Evolutionary conservation across 1,284 basidiomycete species (phyloP), one percentile per base, ranked within the genome.

Genomic region (Wolfiporia cocos): DNA sequence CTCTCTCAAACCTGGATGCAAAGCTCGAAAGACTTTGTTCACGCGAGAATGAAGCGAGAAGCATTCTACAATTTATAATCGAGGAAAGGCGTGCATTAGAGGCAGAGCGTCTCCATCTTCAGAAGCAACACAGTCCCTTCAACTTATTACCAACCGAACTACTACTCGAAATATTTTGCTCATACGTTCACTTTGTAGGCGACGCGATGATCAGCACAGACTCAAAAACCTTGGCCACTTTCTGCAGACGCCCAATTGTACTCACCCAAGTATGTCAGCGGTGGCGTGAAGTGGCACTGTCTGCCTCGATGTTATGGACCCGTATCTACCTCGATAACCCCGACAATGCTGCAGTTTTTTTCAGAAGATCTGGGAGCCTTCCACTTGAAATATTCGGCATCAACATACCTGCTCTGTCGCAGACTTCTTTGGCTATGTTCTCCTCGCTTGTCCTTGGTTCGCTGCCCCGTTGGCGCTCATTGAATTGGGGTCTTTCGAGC

Each of bases 221-320:
- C n/a, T n/a, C n/a, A n/a, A 32, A 41, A 17, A 11, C 19, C 18
- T 31, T 15, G 10, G 14, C 9, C 2, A 28, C 24, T 4, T 15
- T 39, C 28, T 34, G 29, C 23, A 15, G n/a, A 18, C 37, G 48
- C n/a, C 45, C 48, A 11, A 15, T 51, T 32, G 11, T 40, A 7
- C 31, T 51, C 11, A 45, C 48, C 7, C 45, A 45, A 32, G 43
- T 51, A 12, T 51, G 50, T 22, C 35, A 38, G 5, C 34, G 30
- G 17, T 51, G 50, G 50, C 47, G 50, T 5, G 18, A 17, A 4
- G 28, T 43, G 10, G 45, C 44, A 11, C 33, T 49, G 11, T 39
- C 41, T 14, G 31, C 45, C 2, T 44, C 50, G 5, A 21, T 18
- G 11, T 26, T 51, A 20, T 51, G 50, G 50, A 33, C 45, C 9